Percentiles rank a stretch among this genome's conserved stretches.
Evolutionary conservation across 73 alveolate genomes (phyloP).

Genomic region (Stentor coeruleus): DNA sequence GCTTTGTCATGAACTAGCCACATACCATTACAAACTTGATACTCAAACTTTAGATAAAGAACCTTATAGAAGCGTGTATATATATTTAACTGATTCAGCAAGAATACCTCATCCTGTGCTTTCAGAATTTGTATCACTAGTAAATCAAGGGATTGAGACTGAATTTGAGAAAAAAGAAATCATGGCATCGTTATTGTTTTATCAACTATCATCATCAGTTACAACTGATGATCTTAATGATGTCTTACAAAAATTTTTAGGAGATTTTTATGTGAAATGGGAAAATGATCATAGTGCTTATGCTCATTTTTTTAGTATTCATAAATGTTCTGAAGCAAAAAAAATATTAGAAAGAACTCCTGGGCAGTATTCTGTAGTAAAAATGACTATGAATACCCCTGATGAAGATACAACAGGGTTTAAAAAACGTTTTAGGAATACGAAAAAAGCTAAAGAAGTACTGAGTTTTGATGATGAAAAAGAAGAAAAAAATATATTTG

Average conservation of each 20-base stretch:
- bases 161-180: background rate
- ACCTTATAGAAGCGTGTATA: conserved; percentile 21
- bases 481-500: too few relatives aligned
- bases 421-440: conserved; percentile 1
- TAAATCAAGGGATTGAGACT: background rate
- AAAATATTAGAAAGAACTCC: conserved; percentile 6
- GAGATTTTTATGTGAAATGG: conserved; percentile 24
- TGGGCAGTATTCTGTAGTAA: conserved; percentile 27
- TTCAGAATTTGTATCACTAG: background rate
- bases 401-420: conserved; percentile 4
- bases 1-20: background rate
- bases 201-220: conserved; percentile 21
- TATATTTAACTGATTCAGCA: background rate
- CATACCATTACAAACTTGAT: conserved; percentile 24
- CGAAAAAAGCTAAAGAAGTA: conserved; percentile 6
- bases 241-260: background rate
- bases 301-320: conserved; percentile 9
- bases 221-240: conserved; percentile 9
- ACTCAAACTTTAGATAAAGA: conserved; percentile 1
- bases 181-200: conserved; percentile 5
- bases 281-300: conserved; percentile 22
- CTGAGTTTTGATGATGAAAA: background rate
- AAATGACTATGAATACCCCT: conserved; percentile 7
- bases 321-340: conserved; percentile 21
- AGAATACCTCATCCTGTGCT: background rate